Percentiles rank a stretch among this genome's conserved stretches.
These are phyloP conservation scores for Hymenoscyphus repandus DNA, from an alignment of 2,329 filamentous ascomycete species.

Conservation along the genomic window DNA sequence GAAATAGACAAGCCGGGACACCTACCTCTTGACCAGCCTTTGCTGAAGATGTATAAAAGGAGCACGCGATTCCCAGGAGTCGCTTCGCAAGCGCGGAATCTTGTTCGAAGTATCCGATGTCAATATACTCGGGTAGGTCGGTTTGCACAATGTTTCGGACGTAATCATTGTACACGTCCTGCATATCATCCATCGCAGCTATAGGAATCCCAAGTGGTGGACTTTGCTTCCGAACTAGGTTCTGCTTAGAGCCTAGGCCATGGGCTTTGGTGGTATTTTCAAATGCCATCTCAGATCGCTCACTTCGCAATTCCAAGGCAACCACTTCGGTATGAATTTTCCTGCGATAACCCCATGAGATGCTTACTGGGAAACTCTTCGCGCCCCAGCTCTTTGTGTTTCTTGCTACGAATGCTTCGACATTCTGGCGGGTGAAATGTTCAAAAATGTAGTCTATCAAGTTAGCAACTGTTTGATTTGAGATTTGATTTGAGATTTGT, in stretches of 20 bases:
- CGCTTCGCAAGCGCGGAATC: slow-evolving; percentile 23
- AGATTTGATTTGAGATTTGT: neutral
- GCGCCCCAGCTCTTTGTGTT: slow-evolving; percentile 26
- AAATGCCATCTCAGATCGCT: slow-evolving; percentile 21
- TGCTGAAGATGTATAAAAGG: slow-evolving; percentile 20
- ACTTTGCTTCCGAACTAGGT: slow-evolving; percentile 21
- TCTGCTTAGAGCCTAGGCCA: slow-evolving; percentile 9
- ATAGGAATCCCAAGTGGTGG: slow-evolving; percentile 28
- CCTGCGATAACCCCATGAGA: slow-evolving; percentile 27
- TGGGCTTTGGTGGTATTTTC: slow-evolving; percentile 20
- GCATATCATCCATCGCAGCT: slow-evolving; percentile 25
- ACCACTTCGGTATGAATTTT: slow-evolving; percentile 25
- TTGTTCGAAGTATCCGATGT: slow-evolving; percentile 22
- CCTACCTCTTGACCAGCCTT: slow-evolving; percentile 24
- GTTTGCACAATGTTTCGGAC: slow-evolving; percentile 25
- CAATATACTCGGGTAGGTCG: slow-evolving; percentile 21
- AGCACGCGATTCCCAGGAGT: slow-evolving; percentile 21
- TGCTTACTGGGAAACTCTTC: slow-evolving; percentile 18
- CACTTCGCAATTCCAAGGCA: slow-evolving; percentile 19
- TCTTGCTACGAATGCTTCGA: slow-evolving; percentile 24
- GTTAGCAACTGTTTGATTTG: slow-evolving; percentile 5
- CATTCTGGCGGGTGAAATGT: slow-evolving; percentile 26
- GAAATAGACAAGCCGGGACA: neutral
- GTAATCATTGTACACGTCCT: slow-evolving; percentile 23
- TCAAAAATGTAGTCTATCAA: slow-evolving; percentile 25